Conservation (phyloP, 495 filamentous ascomycete species). For the Penicillium desertorum region DNA sequence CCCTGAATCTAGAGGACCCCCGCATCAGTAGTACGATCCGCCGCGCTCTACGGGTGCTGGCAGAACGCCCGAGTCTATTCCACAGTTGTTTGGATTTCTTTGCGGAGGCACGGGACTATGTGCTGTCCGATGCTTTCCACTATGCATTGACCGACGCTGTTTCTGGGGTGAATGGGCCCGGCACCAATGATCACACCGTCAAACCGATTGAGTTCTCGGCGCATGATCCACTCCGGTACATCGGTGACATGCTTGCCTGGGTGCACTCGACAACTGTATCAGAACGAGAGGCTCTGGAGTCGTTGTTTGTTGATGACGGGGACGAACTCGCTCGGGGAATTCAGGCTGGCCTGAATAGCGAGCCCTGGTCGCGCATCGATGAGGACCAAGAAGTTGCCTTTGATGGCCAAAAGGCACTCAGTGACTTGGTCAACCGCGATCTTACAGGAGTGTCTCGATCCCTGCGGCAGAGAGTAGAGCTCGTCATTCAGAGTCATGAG, state of each 20-base stretch:
- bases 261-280: constrained; percentile 90
- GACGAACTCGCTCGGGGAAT: constrained; percentile 86
- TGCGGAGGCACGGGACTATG: constrained; percentile 82
- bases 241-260: constrained; percentile 98
- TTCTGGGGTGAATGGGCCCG: constrained; percentile 29
- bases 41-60: constrained; percentile 79
- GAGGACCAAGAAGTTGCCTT: constrained; percentile 66
- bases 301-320: constrained; percentile 87
- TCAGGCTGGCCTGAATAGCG: constrained; percentile 78
- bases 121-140: constrained; percentile 88
- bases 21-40: constrained; percentile 86
- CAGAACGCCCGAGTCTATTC: constrained; percentile 86
- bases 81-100: constrained; percentile 94
- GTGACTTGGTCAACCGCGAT: constrained; percentile 84
- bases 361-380: constrained; percentile 71
- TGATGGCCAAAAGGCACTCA: constrained; percentile 79
- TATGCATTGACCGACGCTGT: constrained; percentile 78
- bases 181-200: constrained; percentile 48
- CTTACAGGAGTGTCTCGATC: constrained; percentile 74
- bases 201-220: constrained; percentile 95
- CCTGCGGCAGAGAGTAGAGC: constrained; percentile 79
- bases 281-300: constrained; percentile 88
- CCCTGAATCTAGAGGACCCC: constrained; percentile 89
- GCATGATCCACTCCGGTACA: constrained; percentile 88
- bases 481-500: constrained; percentile 89